Conservation (phyloP, 2,329 filamentous ascomycete species). For the Furcasterigmium sp. region DNA sequence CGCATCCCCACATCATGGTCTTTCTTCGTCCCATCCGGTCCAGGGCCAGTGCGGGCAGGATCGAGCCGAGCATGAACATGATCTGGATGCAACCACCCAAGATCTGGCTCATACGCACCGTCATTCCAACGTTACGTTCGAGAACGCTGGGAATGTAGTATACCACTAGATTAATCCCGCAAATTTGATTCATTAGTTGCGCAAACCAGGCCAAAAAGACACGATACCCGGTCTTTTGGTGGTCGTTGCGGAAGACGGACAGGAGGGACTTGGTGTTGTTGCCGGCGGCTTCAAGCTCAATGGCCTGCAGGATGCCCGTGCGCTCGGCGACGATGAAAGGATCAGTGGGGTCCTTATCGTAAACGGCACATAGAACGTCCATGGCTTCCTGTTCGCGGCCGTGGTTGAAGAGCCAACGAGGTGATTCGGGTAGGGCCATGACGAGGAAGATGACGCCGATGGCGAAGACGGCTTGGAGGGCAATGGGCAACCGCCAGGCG, state of each 20-base stretch:
- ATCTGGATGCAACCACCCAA: constrained; percentile 29
- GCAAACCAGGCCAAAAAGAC: constrained; percentile 41
- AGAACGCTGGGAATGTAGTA: constrained; percentile 27
- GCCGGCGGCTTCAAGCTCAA: constrained; percentile 27
- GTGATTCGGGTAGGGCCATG: constrained; percentile 32
- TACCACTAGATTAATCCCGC: constrained; percentile 40
- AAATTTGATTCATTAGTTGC: constrained; percentile 44
- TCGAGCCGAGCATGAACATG: constrained; percentile 31
- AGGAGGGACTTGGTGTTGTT: constrained; percentile 29
- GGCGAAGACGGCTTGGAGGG: constrained; percentile 28
- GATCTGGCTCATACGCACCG: constrained; percentile 21
- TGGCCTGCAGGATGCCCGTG: constrained; percentile 32
- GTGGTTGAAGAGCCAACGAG: constrained; percentile 31
- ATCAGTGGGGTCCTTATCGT: constrained; percentile 29
- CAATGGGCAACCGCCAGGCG: constrained; percentile 18
- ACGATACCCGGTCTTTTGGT: constrained; percentile 33
- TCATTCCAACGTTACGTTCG: constrained; percentile 24
- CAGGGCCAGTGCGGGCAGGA: constrained; percentile 25
- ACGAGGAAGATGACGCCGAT: constrained; percentile 26
- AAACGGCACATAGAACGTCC: constrained; percentile 29
- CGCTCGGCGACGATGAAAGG: constrained; percentile 26
- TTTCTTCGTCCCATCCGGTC: constrained; percentile 32
- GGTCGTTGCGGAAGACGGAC: constrained; percentile 36
- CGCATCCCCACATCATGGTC: constrained; percentile 35
- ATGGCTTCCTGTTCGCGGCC: constrained; percentile 28